Evolutionary conservation across 2,329 filamentous ascomycete genomes (phyloP), one percentile per base, ranked within the genome.

Genomic region (Aspergillus sojae): DNA sequence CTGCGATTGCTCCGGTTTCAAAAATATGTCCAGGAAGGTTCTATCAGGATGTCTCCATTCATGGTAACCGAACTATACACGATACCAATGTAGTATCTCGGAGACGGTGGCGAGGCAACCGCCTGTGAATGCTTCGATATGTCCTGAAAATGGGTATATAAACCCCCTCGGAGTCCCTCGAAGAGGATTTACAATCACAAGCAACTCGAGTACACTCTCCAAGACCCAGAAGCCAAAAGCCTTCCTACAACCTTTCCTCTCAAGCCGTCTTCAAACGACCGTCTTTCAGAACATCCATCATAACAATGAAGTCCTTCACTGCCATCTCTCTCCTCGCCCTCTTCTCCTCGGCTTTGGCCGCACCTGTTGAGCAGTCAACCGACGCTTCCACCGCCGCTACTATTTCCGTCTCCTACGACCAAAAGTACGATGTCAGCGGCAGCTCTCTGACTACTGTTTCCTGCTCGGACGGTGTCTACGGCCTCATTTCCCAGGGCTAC

Each of bases 361-460:
- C 67, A 19, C 68, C 68, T 43, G 62, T 65, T 30, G 60, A 70
- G 23, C 57, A 43, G 26, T 34, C 61, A 11, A 30, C 32, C 12
- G 52, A 36, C 30, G 52, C 52, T 39, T 26, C 52, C 7, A 19
- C 52, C 34, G 46, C 60, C 21, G 57, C 63, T 43, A 57, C 61
- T 21, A 68, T 80, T 57, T 77, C 72, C 76, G 90, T 93, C 72
- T 89, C 89, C 67, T 94, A 89, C 78, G 91, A 94, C 79, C 79
- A 80, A 23, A 87, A 84, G 73, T 95, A 92, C 80, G 91, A 94
- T 73, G 80, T 89, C 66, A 75, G 75, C 53, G 68, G 68, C 64
- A 84, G 87, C 62, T 81, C 85, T 52, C 75, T 94, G 60, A 82
- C 78, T 39, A 75, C 72, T 5, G 83, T 93, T 52, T 34, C 74